Percentiles rank a stretch among this genome's conserved stretches.
phyloP scores from a whole-genome alignment of 169 alveolate genomes.

The Eimeria necatrix region DNA sequence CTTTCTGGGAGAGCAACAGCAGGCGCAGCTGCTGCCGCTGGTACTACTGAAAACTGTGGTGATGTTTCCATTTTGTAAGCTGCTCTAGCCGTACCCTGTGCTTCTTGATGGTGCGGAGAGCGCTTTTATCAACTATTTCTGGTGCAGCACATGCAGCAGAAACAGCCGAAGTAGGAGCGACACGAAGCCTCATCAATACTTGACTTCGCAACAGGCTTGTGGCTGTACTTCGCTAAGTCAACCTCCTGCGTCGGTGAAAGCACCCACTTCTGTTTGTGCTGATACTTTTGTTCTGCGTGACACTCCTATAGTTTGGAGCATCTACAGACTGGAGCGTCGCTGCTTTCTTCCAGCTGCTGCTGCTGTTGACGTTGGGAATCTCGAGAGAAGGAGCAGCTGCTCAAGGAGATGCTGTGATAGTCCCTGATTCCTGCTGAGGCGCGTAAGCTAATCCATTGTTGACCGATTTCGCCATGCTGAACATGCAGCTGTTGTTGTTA shows the following conservation, averaged over 20 bases:
- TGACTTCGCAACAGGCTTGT: conserved; percentile 26
- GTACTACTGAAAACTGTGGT: neutral
- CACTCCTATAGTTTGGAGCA: neutral
- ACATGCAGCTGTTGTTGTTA: conserved; percentile 15
- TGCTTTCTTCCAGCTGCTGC: conserved; percentile 1
- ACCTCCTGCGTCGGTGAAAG: neutral
- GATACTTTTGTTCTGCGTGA: neutral
- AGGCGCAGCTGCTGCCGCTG: neutral
- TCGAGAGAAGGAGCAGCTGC: neutral
- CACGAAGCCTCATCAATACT: neutral
- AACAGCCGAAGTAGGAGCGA: conserved; percentile 25
- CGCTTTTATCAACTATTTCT: neutral
- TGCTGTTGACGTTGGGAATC: neutral
- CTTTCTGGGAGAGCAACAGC: neutral
- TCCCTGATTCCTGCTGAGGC: neutral
- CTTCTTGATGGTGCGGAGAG: neutral
- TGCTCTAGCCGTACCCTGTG: neutral
- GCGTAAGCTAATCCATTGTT: neutral
- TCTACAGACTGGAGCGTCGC: neutral
- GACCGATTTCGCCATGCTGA: neutral
- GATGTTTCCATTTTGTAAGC: neutral
- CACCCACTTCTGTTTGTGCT: neutral
- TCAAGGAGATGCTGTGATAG: neutral
- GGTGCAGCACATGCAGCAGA: conserved; percentile 36
- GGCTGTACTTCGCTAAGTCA: neutral